Evolutionary conservation across 2,329 filamentous ascomycete genomes (phyloP).

Genomic region (Fusarium sp.): DNA sequence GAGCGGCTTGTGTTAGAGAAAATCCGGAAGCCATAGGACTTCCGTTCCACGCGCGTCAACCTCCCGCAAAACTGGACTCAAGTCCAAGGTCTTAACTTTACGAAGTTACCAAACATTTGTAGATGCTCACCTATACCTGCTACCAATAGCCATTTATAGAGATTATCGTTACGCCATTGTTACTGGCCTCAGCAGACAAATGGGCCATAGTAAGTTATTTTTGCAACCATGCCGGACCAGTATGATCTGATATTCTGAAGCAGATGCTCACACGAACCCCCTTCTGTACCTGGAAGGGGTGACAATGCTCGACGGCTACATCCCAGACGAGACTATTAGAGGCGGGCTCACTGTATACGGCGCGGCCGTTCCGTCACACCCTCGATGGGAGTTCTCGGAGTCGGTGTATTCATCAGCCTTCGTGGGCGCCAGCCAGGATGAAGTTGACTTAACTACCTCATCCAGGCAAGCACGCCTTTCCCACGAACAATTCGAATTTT

Average conservation of each 20-base stretch:
- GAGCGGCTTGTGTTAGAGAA: too few relatives aligned
- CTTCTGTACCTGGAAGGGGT: background rate
- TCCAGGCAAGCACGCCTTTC: background rate
- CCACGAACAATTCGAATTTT: background rate
- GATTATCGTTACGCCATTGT: background rate
- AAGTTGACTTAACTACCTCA: background rate
- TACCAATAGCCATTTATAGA: background rate
- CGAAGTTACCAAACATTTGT: background rate
- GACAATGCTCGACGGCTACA: background rate
- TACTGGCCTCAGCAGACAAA: background rate
- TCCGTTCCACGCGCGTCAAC: background rate
- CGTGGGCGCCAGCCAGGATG: background rate
- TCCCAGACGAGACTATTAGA: background rate
- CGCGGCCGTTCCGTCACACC: background rate
- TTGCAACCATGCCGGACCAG: background rate
- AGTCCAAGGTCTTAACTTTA: background rate
- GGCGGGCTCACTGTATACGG: background rate
- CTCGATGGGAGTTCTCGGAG: background rate
- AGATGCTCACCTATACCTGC: background rate
- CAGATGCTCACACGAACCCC: background rate
- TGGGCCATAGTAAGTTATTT: background rate
- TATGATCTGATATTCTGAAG: background rate
- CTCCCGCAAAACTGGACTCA: background rate
- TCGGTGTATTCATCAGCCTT: background rate
- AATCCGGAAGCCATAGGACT: too few relatives aligned